Percentiles rank a stretch among this genome's conserved stretches.
Conservation (phyloP, 2,329 filamentous ascomycete species). For the Ophiostoma pallidulum region DNA sequence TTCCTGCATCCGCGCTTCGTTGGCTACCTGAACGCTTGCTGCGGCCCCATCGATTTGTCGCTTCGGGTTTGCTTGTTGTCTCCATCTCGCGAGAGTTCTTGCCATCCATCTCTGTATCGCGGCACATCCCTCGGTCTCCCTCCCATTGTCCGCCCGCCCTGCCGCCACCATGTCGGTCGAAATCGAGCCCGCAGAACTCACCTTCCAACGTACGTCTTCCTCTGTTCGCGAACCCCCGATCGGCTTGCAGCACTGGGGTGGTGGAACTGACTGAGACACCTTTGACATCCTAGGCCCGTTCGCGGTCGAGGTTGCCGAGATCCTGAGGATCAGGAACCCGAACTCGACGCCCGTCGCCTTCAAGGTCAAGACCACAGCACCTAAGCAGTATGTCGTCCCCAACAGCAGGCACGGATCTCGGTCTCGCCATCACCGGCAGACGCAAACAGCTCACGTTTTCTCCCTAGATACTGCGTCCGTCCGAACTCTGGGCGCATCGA, state of each 20-base stretch:
- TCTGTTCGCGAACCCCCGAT: background rate
- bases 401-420: background rate
- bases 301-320: conserved; percentile 55
- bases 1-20: too few species aligned
- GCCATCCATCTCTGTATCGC: too few species aligned
- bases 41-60: too few species aligned
- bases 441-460: conserved; percentile 14
- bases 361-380: conserved; percentile 96
- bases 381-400: conserved; percentile 68
- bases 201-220: conserved; percentile 76
- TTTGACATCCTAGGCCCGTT: conserved; percentile 46
- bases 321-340: conserved; percentile 55
- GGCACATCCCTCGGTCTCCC: background rate
- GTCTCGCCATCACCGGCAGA: background rate
- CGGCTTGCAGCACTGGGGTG: too few species aligned
- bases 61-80: background rate
- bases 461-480: conserved; percentile 81
- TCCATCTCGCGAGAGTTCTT: too few species aligned
- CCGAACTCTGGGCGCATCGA: conserved; percentile 96
- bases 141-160: background rate
- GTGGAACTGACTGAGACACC: background rate
- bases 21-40: too few species aligned
- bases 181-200: conserved; percentile 82
- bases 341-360: conserved; percentile 56
- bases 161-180: conserved; percentile 74